Evolutionary conservation across 2,329 filamentous ascomycete species (phyloP).

Genomic region (Fusarium nodosum): DNA sequence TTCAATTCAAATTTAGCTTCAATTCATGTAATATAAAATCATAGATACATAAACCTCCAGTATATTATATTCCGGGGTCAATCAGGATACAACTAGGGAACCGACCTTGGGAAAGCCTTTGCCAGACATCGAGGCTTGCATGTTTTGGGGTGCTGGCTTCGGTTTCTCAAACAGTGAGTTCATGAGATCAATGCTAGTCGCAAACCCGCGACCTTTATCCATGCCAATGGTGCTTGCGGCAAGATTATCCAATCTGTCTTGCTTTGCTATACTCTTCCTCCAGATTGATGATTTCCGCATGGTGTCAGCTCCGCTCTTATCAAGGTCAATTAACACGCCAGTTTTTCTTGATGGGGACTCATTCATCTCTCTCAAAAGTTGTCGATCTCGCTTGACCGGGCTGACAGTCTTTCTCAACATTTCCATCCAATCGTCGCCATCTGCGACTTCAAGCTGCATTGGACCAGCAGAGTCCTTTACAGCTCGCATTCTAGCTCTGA

Average conservation of each 20-base stretch:
- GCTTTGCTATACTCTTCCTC: slow-evolving; percentile 52
- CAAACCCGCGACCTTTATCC: slow-evolving; percentile 75
- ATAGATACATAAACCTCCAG: slow-evolving; percentile 54
- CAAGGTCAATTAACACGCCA: slow-evolving; percentile 47
- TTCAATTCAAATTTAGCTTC: slow-evolving; percentile 62
- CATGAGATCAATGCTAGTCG: slow-evolving; percentile 95
- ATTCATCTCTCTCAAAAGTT: slow-evolving; percentile 73
- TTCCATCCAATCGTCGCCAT: slow-evolving; percentile 90
- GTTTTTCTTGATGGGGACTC: slow-evolving; percentile 61
- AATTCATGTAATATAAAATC: slow-evolving; percentile 51
- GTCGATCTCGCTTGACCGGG: slow-evolving; percentile 91
- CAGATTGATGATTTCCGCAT: slow-evolving; percentile 59
- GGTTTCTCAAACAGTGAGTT: slow-evolving; percentile 89
- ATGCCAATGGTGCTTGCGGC: slow-evolving; percentile 51
- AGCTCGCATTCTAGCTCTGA: slow-evolving; percentile 74
- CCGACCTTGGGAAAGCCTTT: slow-evolving; percentile 91
- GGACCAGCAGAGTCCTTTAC: slow-evolving; percentile 72
- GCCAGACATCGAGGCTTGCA: slow-evolving; percentile 64
- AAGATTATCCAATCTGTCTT: slow-evolving; percentile 50
- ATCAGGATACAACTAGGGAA: slow-evolving; percentile 62
- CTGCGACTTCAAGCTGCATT: slow-evolving; percentile 70
- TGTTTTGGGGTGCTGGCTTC: slow-evolving; percentile 68
- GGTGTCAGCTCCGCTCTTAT: slow-evolving; percentile 63
- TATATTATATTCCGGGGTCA: slow-evolving; percentile 42
- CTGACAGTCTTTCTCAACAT: slow-evolving; percentile 95